Base-by-base conservation (phyloP, 2,329 filamentous ascomycete species). In the Xylariaceae sp. region DNA sequence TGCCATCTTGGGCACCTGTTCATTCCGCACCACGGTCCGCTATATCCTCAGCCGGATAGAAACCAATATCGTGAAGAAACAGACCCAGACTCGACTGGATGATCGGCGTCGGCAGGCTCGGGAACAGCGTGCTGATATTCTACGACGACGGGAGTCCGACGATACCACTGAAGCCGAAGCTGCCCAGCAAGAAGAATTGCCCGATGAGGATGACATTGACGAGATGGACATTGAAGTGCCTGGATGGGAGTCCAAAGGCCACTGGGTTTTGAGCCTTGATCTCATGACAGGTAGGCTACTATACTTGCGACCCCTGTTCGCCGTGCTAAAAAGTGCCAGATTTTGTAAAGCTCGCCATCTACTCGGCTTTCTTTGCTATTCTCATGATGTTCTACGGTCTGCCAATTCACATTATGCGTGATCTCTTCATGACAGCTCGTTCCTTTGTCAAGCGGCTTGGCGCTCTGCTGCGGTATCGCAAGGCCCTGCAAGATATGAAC, bases 201-300 rank as follows among this genome's bases (percentile, higher is more conserved):
- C 83, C 1, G 77, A 77, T 49, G 86, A 88, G 54, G 84, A 90
- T 44, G 88, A 93, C 52, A 80, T 97, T 17, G 90, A 97, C 54
- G 92, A 96, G 69, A 90, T 94, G 75, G 92, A 99, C 60, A 87
- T 94, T 48, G 94, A 99, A 68, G 90, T 97, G 17, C 89, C 92
- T 4, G 94, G 93, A 10, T 99, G 94, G 94, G 91, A 97, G 66
- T 86, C 90, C 55, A 99, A 97, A 75, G 90, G 94, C 36, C 88
- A 94, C 62, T 97, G 89, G 82, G 79, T 97, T 13, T 84, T 99
- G 61, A 91, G 87, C 65, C 77, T 97, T 53, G 93, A 99, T 68
- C 81, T 99, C 16, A 70, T 88, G 41, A 90, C 88, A 45, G 88
- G 88, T 90, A 76, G 70, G 82, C 63, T 28, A 5, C 34, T 16